Base-by-base conservation (phyloP, 257 asterid genomes). In the Gentiana macrophylla region DNA sequence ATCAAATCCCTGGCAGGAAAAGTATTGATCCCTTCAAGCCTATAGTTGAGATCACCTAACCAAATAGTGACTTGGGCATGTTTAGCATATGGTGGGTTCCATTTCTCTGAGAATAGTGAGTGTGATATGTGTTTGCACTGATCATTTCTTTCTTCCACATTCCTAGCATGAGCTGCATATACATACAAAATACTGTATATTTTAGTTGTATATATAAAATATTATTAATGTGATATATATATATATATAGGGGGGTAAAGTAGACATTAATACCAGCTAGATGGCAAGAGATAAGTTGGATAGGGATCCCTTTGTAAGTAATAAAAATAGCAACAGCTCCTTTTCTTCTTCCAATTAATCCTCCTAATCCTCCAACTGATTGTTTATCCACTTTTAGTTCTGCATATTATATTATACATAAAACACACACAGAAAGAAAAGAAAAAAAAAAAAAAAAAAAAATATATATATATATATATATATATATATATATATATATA, bases 21-120 rank as follows among this genome's bases (percentile, higher is more conserved):
- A 0, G 83, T 66, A 2, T 70, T 60, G 49, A 81, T 73, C n/a
- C 82, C 91, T 75, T 77, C 63, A 1, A 84, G 71, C 55, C 91
- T 79, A 11, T 84, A 84, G 48, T 84, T 84, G 62, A 84, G 80
- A 65, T 84, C 94, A 38, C 94, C 94, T 54, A 84, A 74, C 94
- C 91, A 82, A 8, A 84, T 73, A 1, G 82, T 84, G 35, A 84
- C 46, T 59, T 78, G 85, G 36, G 87, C 69, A 0, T 76, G 67
- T 52, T 60, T 62, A 13, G 80, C 63, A 60, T 65, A 70, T 2
- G 82, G 82, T 3, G 56, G 37, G 67, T 81, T 81, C 69, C 56
- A 61, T 2, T 71, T 53, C 62, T 79, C 62, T 45, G 90, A 71
- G 72, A 82, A 82, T 13, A 84, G 67, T 12, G 86, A 75, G 52